These are phyloP conservation scores for Entonaema liquescens DNA, from an alignment of 495 filamentous ascomycete species.

Conservation along the genomic window DNA sequence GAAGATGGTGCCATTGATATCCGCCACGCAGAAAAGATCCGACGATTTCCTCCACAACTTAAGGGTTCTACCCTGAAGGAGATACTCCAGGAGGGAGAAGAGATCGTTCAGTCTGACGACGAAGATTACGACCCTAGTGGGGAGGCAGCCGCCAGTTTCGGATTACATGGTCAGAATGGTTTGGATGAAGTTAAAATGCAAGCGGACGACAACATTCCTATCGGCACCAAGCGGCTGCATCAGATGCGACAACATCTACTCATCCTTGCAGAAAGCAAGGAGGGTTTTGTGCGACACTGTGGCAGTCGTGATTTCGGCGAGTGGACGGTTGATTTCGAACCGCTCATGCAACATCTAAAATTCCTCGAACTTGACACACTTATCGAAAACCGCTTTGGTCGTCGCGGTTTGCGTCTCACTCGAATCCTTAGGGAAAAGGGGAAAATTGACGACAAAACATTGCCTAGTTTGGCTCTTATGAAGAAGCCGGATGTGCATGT, in stretches of 20 bases:
- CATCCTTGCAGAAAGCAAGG: conserved; percentile 75
- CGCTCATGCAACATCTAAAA: conserved; percentile 71
- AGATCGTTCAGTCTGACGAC: conserved; percentile 54
- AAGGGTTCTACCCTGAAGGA: conserved; percentile 38
- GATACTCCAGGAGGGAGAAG: conserved; percentile 50
- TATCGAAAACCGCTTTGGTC: conserved; percentile 78
- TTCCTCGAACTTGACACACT: conserved; percentile 80
- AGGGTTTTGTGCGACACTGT: conserved; percentile 70
- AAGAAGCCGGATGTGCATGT: conserved; percentile 81
- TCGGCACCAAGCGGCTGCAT: conserved; percentile 65
- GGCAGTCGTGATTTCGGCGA: conserved; percentile 66
- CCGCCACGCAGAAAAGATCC: conserved; percentile 52
- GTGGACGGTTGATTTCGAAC: conserved; percentile 82
- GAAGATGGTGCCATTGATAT: conserved; percentile 51
- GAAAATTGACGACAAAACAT: conserved; percentile 88
- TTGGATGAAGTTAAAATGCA: conserved; percentile 39
- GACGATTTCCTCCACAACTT: conserved; percentile 45
- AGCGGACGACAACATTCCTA: conserved; percentile 44
- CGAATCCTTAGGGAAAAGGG: conserved; percentile 85
- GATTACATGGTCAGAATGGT: conserved; percentile 42
- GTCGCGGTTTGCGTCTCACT: conserved; percentile 76
- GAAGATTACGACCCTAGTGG: conserved; percentile 51
- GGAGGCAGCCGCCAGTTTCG: conserved; percentile 21
- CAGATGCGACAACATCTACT: conserved; percentile 73
- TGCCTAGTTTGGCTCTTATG: conserved; percentile 77